Evolutionary conservation across 163 green algal species (phyloP), one percentile per base, ranked within the genome.

Genomic region (Scenedesmus sp.): DNA sequence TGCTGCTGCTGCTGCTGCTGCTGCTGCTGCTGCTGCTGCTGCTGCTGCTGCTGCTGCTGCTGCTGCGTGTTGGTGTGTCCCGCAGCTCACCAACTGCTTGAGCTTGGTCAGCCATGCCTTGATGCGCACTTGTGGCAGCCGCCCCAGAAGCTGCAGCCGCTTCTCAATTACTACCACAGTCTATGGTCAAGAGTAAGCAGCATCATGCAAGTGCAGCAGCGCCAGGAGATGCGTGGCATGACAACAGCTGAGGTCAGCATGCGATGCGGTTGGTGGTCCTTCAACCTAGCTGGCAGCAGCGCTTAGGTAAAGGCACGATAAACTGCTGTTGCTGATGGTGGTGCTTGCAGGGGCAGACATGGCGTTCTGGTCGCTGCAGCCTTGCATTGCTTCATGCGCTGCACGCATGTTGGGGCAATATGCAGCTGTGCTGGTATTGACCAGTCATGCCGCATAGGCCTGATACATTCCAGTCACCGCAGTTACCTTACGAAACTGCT

Each of bases 71-170:
- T 35, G 59, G 35, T 10, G 12, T 37, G 65, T 40, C 81, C 59
- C 4, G 81, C 49, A 65, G 81, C 92, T 90, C 65, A 93, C 93
- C 87, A 92, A 86, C 26, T 95, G 89, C 30, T 70, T 90, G 5
- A 96, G 86, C 72, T 95, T 96, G 44, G 86, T 82, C 20, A 96
- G 86, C 94, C 94, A 96, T 53, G 91, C 90, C 30, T 90, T 91
- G 9, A 95, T 81, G 15, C 94, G 87, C 22, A 95, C 84, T 26
- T 81, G 81, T 2, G 90, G 70, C 42, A 93, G 92, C 61, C 89
- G 86, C 20, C 87, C 81, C 61, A 95, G 81, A 84, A 95, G 87
- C 4, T 81, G 40, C 44, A 91, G n/a, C 37, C 93, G 89, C 46
- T 79, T 40, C 72, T 93, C 76, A 4, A 94, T 86, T 18, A 86